These are phyloP conservation scores for Acanthamoeba healyi DNA, from an alignment of 208 protist genomes.

Conservation along the genomic window DNA sequence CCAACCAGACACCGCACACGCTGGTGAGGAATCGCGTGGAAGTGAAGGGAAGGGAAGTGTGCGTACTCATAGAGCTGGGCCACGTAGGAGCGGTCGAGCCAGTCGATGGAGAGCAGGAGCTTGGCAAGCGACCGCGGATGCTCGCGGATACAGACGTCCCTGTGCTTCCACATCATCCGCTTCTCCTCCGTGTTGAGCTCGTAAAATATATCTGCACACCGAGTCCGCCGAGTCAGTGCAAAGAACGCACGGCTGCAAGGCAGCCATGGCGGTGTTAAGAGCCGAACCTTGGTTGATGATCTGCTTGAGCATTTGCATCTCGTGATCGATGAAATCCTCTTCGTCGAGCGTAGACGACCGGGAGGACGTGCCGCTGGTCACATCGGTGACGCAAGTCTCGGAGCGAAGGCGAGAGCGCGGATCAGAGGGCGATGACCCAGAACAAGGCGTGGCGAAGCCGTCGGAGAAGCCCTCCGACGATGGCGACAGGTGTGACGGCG, in stretches of 20 bases:
- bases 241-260: not conserved
- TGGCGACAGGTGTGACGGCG: not conserved
- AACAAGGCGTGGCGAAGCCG: not conserved
- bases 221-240: not conserved
- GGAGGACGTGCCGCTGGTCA: not conserved
- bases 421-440: not conserved
- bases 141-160: not conserved
- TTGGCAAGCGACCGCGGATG: not conserved
- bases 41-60: not conserved
- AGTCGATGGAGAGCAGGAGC: conserved; percentile 20
- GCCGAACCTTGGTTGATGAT: not conserved
- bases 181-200: not conserved
- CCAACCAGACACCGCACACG: too few relatives aligned
- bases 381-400: not conserved
- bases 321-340: not conserved
- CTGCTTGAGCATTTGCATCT: not conserved
- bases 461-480: not conserved
- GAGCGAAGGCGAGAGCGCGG: not conserved
- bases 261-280: not conserved
- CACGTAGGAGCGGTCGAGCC: not conserved
- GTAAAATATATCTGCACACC: not conserved
- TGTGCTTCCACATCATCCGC: not conserved
- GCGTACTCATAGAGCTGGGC: conserved; percentile 1
- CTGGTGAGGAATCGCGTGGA: not conserved
- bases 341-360: not conserved